phyloP scores from a whole-genome alignment of 306 rosid species.

The Quillaja saponaria region DNA sequence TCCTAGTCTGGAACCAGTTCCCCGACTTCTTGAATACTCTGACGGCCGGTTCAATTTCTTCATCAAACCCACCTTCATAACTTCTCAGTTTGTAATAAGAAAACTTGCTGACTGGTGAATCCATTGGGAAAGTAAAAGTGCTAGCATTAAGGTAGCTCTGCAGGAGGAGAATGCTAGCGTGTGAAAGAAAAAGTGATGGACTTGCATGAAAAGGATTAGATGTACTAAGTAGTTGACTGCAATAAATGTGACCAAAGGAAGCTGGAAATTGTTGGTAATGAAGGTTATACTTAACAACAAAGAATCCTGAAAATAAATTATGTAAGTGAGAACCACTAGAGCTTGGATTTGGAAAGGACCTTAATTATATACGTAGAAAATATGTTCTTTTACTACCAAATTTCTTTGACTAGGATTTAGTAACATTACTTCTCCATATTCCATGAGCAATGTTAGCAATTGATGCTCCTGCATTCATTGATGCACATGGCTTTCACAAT shows the following conservation, averaged over 20 bases:
- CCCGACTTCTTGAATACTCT: constrained; percentile 37
- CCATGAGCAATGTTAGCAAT: too few relatives aligned
- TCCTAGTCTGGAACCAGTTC: constrained; percentile 40
- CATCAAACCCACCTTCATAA: constrained; percentile 26
- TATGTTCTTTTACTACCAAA: too few relatives aligned
- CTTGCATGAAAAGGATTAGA: constrained; percentile 5
- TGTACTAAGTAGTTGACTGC: constrained; percentile 18
- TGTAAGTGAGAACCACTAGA: too few relatives aligned
- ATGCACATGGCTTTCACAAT: too few relatives aligned
- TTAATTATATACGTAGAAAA: too few relatives aligned
- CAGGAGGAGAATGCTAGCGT: neutral
- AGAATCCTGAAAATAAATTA: too few relatives aligned
- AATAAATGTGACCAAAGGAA: constrained; percentile 24
- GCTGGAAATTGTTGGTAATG: constrained; percentile 23
- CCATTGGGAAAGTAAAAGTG: constrained; percentile 8
- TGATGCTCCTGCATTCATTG: too few relatives aligned
- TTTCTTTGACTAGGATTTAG: too few relatives aligned
- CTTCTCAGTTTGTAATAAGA: constrained; percentile 40
- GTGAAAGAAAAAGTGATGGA: neutral
- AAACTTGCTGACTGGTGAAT: constrained; percentile 14
- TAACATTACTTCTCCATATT: too few relatives aligned
- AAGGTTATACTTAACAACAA: too few relatives aligned
- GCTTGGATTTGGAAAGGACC: too few relatives aligned
- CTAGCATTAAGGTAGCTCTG: neutral
- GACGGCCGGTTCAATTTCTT: constrained; percentile 7